Base-by-base conservation (phyloP, 495 filamentous ascomycete genomes). In the Aspergillus sclerotioniger region DNA sequence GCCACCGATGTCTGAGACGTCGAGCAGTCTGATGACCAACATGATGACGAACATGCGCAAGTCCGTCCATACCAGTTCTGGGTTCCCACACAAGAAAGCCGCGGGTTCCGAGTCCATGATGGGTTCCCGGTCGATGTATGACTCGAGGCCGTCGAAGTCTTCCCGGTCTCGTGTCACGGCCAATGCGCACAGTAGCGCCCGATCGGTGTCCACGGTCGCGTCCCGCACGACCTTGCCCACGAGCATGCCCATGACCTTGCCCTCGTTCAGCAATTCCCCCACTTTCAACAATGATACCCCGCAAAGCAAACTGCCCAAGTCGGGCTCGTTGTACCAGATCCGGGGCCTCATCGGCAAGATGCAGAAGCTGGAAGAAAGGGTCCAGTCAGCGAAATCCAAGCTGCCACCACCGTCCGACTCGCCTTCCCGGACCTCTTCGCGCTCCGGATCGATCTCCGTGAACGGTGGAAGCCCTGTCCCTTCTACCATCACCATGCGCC, bases 311-410 rank as follows among this genome's bases (percentile, higher is more conserved):
- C 64, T 95, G 21, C 88, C 91, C 29, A 80, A 88, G 35, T 96
- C 95, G 16, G 89, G 85, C 35, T 97, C 95, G 5, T 82, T 98
- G 31, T 89, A 88, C 56, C 94, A 98, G 65, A 93, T 98, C 66
- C 91, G 94, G 25, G 87, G 87, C 3, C 83, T 98, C 53, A 94
- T 93, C 56, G 92, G 90, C 20, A 94, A 97, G 73, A 97, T 98
- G 95, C 91, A 96, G 70, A 86, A 88, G 60, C 84, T 98, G 41
- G 95, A 98, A 70, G 88, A 92, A 56, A 82, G 93, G 31, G 92
- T 98, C 7, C 92, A 98, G 49, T 90, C 88, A n/a, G 94, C 90
- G 21, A 85, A 91, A 59, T 96, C 91, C 32, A 96, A 96, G 70
- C 82, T 98, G 3, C 94, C 94, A 1, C 89, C 84, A 5, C 90